A percentile compares a stretch with the other conserved stretches of the same genome.
These are phyloP conservation scores for Geotrichum siamense DNA, from an alignment of 1,139 yeast species.

Conservation along the genomic window DNA sequence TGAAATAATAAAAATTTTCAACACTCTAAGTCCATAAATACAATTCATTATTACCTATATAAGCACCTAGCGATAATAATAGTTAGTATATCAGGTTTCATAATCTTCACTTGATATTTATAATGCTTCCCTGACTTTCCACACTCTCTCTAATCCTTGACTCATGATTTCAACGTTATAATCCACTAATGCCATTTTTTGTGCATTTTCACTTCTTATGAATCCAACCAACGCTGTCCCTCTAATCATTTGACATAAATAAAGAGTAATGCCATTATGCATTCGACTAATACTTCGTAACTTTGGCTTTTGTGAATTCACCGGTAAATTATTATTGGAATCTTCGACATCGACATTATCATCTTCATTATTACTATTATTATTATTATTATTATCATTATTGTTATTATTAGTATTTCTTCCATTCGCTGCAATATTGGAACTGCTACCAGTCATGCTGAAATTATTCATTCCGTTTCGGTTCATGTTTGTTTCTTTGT, in stretches of 20 bases:
- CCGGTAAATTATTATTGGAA: conserved; percentile 1
- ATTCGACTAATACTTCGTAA: conserved; percentile 65
- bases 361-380: background rate
- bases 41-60: too few relatives aligned
- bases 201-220: conserved; percentile 50
- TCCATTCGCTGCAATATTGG: too few relatives aligned
- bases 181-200: conserved; percentile 65
- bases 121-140: conserved; percentile 35
- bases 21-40: too few relatives aligned
- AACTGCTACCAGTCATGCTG: too few relatives aligned
- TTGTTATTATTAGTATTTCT: too few relatives aligned
- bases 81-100: too few relatives aligned
- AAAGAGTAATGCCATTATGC: conserved; percentile 75
- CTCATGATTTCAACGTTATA: conserved; percentile 81
- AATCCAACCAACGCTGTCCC: conserved; percentile 89
- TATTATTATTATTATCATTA: background rate
- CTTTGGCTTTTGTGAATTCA: conserved; percentile 23
- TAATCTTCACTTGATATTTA: too few relatives aligned
- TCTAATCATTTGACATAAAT: conserved; percentile 83
- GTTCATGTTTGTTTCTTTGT: conserved; percentile 17
- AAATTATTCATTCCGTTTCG: too few relatives aligned
- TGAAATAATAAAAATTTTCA: too few relatives aligned
- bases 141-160: conserved; percentile 70
- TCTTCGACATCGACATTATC: background rate
- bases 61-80: too few relatives aligned